phyloP scores from a whole-genome alignment of 441 rosid species.

The Raphanus hybrid region DNA sequence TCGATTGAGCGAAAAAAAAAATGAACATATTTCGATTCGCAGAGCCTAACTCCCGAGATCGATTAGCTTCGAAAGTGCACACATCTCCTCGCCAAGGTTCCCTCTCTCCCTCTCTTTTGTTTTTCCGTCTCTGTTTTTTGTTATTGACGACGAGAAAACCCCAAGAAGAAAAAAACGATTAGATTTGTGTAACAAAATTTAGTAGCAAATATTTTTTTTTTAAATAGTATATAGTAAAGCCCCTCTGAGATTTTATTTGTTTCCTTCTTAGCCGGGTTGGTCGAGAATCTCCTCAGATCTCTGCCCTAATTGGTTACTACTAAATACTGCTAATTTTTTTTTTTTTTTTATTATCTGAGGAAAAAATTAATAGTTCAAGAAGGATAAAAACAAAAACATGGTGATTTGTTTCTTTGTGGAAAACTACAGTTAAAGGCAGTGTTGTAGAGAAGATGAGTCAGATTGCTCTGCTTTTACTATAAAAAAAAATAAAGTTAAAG shows the following conservation, averaged over 20 bases:
- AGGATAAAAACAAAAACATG: conserved; percentile 20
- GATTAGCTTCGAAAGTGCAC: conserved; percentile 27
- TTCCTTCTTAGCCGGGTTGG: conserved; percentile 22
- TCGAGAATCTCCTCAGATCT: conserved; percentile 22
- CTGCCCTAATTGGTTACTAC: conserved; percentile 4
- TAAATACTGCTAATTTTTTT: not conserved
- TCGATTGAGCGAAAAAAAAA: conserved; percentile 39
- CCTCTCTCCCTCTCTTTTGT: not conserved
- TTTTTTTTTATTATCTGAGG: no score
- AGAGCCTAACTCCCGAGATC: conserved; percentile 44
- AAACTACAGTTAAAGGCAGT: conserved; percentile 42
- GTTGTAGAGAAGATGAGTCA: conserved; percentile 35
- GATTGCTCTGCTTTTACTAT: conserved; percentile 43
- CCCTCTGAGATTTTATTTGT: not conserved
- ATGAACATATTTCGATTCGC: conserved; percentile 57
- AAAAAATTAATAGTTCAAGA: not conserved
- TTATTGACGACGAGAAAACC: conserved; percentile 25
- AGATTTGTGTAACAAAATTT: not conserved
- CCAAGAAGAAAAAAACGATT: not conserved
- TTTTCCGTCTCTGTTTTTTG: not conserved
- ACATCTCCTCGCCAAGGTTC: conserved; percentile 49
- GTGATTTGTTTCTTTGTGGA: conserved; percentile 19
- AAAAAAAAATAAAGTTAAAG: conserved; percentile 32
- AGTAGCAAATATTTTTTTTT: not conserved
- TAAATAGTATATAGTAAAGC: not conserved